Percentiles rank a stretch among this genome's conserved stretches.
These are phyloP conservation scores for Talaromyces sp. DNA, from an alignment of 2,329 filamentous ascomycete species.

Conservation along the genomic window DNA sequence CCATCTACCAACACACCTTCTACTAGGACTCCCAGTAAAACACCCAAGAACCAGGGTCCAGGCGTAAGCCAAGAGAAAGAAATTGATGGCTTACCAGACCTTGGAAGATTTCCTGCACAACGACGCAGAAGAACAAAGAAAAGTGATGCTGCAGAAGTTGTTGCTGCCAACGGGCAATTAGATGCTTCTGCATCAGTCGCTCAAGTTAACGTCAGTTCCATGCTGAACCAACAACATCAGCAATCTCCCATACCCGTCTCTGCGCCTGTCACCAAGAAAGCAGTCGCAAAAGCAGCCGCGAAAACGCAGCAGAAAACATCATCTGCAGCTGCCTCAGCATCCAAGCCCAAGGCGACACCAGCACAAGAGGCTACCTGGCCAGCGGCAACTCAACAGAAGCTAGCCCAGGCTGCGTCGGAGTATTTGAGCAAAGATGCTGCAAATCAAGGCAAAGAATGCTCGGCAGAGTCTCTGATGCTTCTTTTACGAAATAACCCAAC, in stretches of 20 bases:
- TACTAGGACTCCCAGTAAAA: background rate
- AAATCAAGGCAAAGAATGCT: slow-evolving; percentile 42
- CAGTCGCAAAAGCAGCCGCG: background rate
- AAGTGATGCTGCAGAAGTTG: background rate
- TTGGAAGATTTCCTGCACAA: slow-evolving; percentile 17
- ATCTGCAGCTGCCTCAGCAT: background rate
- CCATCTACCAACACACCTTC: background rate
- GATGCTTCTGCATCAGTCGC: background rate
- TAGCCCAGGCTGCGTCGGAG: slow-evolving; percentile 50
- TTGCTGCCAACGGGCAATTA: background rate
- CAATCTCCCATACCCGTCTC: background rate
- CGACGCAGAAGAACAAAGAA: slow-evolving; percentile 10
- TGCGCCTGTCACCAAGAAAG: background rate
- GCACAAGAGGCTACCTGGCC: slow-evolving; percentile 49
- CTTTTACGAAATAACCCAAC: slow-evolving; percentile 54
- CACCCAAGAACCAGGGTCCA: background rate
- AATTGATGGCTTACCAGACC: slow-evolving; percentile 9
- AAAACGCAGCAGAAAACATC: background rate
- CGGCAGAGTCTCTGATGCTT: slow-evolving; percentile 40
- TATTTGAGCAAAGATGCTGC: slow-evolving; percentile 45
- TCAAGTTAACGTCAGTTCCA: slow-evolving; percentile 8
- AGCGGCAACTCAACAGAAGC: slow-evolving; percentile 43
- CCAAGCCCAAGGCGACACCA: background rate
- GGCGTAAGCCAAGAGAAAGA: background rate
- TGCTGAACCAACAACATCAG: slow-evolving; percentile 10